Base-by-base conservation (phyloP, 2,329 filamentous ascomycete genomes). In the Fusarium incarnatum region DNA sequence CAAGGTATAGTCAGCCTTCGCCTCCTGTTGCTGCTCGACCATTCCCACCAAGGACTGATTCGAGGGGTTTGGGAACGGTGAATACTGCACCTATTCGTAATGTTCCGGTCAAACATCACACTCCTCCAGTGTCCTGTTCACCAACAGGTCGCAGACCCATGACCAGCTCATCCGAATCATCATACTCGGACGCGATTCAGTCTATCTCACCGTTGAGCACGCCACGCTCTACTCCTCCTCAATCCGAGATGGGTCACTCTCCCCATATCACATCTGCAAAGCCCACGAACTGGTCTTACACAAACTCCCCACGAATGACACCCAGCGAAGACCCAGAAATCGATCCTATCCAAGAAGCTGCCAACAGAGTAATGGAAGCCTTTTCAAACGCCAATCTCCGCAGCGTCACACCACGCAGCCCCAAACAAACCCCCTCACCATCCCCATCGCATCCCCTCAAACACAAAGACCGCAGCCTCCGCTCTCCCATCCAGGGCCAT, bases 171-270 rank as follows among this genome's bases (percentile, higher is more conserved):
- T 80, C 79, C 2, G 80, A 82, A 1, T 79, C 79, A 10, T 81
- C 80, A 6, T 79, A 77, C 53, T 81, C 78, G 1, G 82, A 83
- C 6, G 80, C 79, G 7, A 75, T 80, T 15, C 79, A 77, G 20
- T 79, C 80, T 8, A 58, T 76, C 0, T 80, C 80, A 2, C 70
- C 71, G 10, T 73, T 77, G 20, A 80, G 80, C 56, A 83, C 82
- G 7, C 82, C 81, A 1, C 77, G 81, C 56, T 80, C 79, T 0
- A 82, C 81, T 2, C 77, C 81, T 15, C 80, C 82, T 1, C 78
- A 82, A 49, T 83, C 81, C 1, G 81, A 81, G 55, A 79, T 77
- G 67, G 77, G 76, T 1, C 62, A 78, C 20, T 72, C 76, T 1
- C 71, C 75, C 6, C 53, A 57, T 4, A 62, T 67, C 2, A 48